Evolutionary conservation across 2,329 filamentous ascomycete species (phyloP).

Genomic region (Huntiella bhutanensis): DNA sequence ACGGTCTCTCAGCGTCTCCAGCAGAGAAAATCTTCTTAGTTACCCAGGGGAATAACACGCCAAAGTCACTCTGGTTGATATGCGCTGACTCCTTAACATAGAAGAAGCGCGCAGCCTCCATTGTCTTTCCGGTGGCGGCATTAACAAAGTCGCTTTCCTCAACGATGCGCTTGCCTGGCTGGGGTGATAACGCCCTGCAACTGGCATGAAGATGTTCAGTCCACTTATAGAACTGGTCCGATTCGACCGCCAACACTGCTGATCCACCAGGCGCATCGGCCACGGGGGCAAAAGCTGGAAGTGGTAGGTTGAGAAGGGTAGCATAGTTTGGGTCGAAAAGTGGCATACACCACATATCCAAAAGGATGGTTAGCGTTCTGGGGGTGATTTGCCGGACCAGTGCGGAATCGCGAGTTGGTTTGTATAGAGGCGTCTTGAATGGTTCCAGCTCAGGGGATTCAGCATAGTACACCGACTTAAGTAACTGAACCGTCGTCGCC

Average conservation of each 20-base stretch:
- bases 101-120: constrained; percentile 47
- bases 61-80: constrained; percentile 69
- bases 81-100: constrained; percentile 59
- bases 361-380: constrained; percentile 43
- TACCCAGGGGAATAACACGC: constrained; percentile 58
- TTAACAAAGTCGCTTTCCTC: constrained; percentile 20
- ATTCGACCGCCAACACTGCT: constrained; percentile 51
- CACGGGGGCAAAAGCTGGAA: constrained; percentile 45
- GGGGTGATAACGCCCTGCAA: constrained; percentile 43
- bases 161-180: constrained; percentile 27
- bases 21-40: constrained; percentile 38
- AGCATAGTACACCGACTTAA: constrained; percentile 62
- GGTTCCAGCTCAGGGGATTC: constrained; percentile 25
- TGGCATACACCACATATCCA: constrained; percentile 70
- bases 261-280: constrained; percentile 32
- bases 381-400: constrained; percentile 50
- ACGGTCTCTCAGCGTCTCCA: constrained; percentile 36
- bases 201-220: constrained; percentile 50
- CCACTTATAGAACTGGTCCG: constrained; percentile 66
- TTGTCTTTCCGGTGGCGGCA: constrained; percentile 12
- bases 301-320: constrained; percentile 50
- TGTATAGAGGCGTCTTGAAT: constrained; percentile 40
- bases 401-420: constrained; percentile 32
- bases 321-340: constrained; percentile 42
- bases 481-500: constrained; percentile 52